phyloP scores from a whole-genome alignment of 31 red algal species.

The Porphyra umbilicalis region DNA sequence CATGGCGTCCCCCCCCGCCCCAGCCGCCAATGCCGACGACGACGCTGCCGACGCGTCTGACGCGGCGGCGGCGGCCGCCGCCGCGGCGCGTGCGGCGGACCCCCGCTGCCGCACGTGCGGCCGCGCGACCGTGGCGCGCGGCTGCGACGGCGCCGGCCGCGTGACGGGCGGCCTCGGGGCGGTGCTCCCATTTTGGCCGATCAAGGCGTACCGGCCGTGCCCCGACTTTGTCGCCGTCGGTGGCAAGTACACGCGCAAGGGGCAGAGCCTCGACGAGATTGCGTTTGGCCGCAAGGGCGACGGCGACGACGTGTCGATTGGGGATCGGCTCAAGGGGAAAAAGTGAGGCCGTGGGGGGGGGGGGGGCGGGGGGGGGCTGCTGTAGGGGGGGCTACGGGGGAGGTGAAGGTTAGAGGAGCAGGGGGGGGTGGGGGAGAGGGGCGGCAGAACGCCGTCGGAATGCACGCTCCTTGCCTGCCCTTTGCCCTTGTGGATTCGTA shows the following conservation, averaged over 20 bases:
- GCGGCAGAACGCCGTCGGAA: no score
- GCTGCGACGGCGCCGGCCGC: slow-evolving; percentile 66
- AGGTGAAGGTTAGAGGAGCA: neutral
- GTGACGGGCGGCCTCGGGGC: slow-evolving; percentile 80
- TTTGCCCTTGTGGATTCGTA: no score
- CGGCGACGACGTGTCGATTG: slow-evolving; percentile 49
- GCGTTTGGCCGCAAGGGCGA: slow-evolving; percentile 62
- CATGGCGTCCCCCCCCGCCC: neutral
- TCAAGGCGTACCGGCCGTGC: slow-evolving; percentile 88
- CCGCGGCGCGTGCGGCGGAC: neutral
- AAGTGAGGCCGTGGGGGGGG: neutral
- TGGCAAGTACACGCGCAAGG: slow-evolving; percentile 68
- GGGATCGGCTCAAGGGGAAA: slow-evolving; percentile 41
- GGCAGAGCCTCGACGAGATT: slow-evolving; percentile 83
- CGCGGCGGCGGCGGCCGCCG: neutral
- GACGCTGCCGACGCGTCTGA: neutral
- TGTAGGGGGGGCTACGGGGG: neutral
- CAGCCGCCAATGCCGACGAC: neutral
- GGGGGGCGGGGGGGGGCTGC: neutral
- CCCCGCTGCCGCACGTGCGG: neutral
- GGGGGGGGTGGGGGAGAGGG: no score
- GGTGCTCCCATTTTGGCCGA: slow-evolving; percentile 77
- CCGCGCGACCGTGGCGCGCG: neutral
- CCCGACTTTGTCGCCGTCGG: slow-evolving; percentile 52
- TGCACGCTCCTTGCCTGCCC: no score